Evolutionary conservation across 768 basidiomycete genomes (phyloP), one percentile per base, ranked within the genome.

Genomic region (Neoboletus magnificus): DNA sequence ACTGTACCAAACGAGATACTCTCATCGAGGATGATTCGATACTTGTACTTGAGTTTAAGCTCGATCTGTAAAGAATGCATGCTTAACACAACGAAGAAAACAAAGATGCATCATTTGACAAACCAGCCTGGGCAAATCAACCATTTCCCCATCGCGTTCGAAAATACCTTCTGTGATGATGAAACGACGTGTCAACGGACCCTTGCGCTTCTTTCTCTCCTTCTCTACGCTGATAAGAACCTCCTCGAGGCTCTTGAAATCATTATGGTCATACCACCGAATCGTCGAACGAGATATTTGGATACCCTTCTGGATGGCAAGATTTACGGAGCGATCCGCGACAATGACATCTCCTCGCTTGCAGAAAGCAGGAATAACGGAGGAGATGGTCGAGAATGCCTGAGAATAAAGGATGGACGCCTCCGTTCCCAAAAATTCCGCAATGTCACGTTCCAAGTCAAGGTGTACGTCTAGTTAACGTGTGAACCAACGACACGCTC

Each of bases 141-240:
- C 79, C 83, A 98, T 93, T 55, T 82, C 83, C 12, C 95, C 97
- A 63, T 98, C 93, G 66, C 87, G 89, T 72, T 98, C 93, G 65
- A 97, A 98, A 43, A 99, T 87, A 39, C 97, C 97, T 67, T 98
- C 97, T 0, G 96, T 94, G 49, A 99, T 83, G 66, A 98, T 98
- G 70, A 98, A 99, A 29, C 91, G 80, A 55, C 95, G 80, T 1
- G 93, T 97, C 64, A 98, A 75, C 1, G 89, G 90, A 2, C 79
- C 79, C 44, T 84, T 82, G 52, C 90, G 86, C 74, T 93, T 91
- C 73, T 87, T 87, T 58, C 89, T 77, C 63, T 98, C 96, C 77
- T 91, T 95, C 63, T 91, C 91, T 3, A 96, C 80, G 54, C 77
- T 77, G 58, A 91, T 78, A 52, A 99, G 77, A 9, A 94, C 89